Conservation (phyloP, 148 eudicot genomes). For the Vaccinium corymbosum region DNA sequence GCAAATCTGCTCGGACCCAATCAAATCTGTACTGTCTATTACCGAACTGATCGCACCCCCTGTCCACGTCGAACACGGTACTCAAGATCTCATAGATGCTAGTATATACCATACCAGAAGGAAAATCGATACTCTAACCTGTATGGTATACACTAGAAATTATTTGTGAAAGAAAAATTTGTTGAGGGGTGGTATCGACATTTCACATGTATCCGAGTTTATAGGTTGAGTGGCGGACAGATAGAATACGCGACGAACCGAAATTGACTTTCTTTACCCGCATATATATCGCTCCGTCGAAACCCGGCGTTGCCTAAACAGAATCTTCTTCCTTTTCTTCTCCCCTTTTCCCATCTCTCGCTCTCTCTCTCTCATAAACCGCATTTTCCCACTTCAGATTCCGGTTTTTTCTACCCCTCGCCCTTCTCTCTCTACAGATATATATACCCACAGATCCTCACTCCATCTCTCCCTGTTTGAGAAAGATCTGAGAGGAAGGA, state of each 20-base stretch:
- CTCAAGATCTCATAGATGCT: not conserved
- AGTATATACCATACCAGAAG: not conserved
- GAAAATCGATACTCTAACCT: not conserved
- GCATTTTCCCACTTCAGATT: slow-evolving; percentile 19
- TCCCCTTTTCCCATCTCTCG: not conserved
- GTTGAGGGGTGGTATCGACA: not conserved
- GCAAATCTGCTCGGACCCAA: too few species aligned
- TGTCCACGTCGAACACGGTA: not conserved
- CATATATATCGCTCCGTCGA: slow-evolving; percentile 25
- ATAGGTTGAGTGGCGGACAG: slow-evolving; percentile 18
- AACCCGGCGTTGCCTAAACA: slow-evolving; percentile 51
- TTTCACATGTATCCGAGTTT: slow-evolving; percentile 30
- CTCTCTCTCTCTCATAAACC: slow-evolving; percentile 10
- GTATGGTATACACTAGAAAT: too few species aligned
- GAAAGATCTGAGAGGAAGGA: slow-evolving; percentile 11
- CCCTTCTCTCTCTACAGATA: not conserved
- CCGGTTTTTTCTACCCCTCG: slow-evolving; percentile 19
- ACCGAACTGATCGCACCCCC: too few species aligned
- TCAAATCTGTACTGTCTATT: too few species aligned
- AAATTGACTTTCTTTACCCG: slow-evolving; percentile 10
- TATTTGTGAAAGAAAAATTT: not conserved
- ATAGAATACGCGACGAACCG: slow-evolving; percentile 32
- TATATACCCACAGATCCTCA: slow-evolving; percentile 14
- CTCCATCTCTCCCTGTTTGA: not conserved
- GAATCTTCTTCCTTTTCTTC: slow-evolving; percentile 44